Conservation (phyloP, 2,329 filamentous ascomycete species). For the Scytalidium lignicola region DNA sequence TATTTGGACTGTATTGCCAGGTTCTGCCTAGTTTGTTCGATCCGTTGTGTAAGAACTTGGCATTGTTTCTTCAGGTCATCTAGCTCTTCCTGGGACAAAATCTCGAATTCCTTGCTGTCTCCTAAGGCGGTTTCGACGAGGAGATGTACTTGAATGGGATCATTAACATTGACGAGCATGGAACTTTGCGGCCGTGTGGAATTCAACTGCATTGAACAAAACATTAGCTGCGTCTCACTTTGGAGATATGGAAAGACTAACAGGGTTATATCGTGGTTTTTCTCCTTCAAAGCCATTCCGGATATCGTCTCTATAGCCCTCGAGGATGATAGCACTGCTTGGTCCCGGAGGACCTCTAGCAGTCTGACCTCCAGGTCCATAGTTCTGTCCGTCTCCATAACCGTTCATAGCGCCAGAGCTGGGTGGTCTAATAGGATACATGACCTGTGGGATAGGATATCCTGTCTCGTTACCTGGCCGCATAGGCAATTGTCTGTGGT, state of each 20-base stretch:
- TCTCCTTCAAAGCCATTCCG: conserved; percentile 49
- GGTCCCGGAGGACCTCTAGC: conserved; percentile 19
- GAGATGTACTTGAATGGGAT: conserved; percentile 80
- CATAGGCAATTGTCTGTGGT: neutral
- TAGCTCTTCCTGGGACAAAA: conserved; percentile 86
- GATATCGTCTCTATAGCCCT: conserved; percentile 54
- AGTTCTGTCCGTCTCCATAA: neutral
- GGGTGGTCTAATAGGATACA: neutral
- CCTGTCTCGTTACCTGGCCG: neutral
- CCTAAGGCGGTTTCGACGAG: conserved; percentile 89
- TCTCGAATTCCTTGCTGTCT: conserved; percentile 80
- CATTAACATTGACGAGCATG: conserved; percentile 55
- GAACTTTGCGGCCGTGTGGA: conserved; percentile 48
- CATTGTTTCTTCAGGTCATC: conserved; percentile 88
- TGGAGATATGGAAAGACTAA: conserved; percentile 29
- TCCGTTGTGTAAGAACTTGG: conserved; percentile 64
- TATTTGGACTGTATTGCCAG: conserved; percentile 89
- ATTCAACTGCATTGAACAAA: conserved; percentile 39
- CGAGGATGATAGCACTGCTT: conserved; percentile 46
- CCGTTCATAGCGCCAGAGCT: neutral
- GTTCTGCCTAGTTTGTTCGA: conserved; percentile 77
- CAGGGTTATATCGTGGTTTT: conserved; percentile 51
- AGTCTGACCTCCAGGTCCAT: neutral
- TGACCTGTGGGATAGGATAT: neutral
- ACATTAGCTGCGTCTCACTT: conserved; percentile 8